Base-by-base conservation (phyloP, 192 early-diverging fungal genomes). In the Coemansia sp. region DNA sequence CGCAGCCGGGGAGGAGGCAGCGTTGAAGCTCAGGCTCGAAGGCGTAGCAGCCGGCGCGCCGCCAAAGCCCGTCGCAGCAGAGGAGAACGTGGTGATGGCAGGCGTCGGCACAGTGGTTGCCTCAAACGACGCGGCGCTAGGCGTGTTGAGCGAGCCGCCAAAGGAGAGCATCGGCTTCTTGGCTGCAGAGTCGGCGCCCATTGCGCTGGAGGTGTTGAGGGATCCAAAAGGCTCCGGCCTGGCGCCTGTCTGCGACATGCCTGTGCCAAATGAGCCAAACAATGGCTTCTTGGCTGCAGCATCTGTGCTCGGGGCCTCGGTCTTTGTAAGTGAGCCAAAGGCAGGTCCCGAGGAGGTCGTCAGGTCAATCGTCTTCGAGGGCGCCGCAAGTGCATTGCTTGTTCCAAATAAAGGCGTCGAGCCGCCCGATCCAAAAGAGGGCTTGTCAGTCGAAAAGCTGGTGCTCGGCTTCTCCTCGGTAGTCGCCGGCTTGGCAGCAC, bases 101-200 rank as follows among this genome's bases (percentile, higher is more conserved):
- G 69, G 70, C 9, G 64, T 73, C 4, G 64, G 47, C 19, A 66
- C 55, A 15, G 49, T 55, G 8, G 70, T 36, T 3, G 64, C 30
- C 37, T 66, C 59, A 19, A 73, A 72, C 3, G 62, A 58, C n/a
- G 69, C 58, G n/a, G 69, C 69, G 26, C 58, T 56, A 18, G 69
- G 69, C 24, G 69, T 72, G 49, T 64, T 64, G 40, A 63, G 40
- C 10, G 13, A 25, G 15, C 45, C 32, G 6, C 63, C 59, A 50
- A 66, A 55, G 10, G 39, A 35, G 23, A 73, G 67, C 28, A 36
- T 28, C 6, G 55, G 60, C 47, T 64, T 63, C 37, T 63, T 64
- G 22, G 60, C 44, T 6, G 30, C 30, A 17, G 38, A 38, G n/a
- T 52, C 55, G 5, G 1, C 26, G 17, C 50, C 46, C n/a, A 37